Base-by-base conservation (phyloP, 2,329 filamentous ascomycete species). In the Penicillium sp. region DNA sequence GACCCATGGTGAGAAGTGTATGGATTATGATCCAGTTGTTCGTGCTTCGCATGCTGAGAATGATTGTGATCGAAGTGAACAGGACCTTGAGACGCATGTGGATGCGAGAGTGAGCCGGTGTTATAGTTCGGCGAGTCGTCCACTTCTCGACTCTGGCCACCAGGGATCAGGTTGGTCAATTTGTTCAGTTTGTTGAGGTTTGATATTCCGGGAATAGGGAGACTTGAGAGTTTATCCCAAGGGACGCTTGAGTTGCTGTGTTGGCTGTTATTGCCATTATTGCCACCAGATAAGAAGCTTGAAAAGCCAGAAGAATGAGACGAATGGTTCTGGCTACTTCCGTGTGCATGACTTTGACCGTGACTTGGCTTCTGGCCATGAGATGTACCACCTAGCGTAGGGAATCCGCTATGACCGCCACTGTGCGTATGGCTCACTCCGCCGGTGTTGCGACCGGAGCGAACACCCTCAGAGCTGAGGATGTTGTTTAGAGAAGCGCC, bases 381-480 rank as follows among this genome's bases (percentile, higher is more conserved):
- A 47, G 57, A 44, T 40, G 51, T 48, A 44, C 64, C 64, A 9
- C 63, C 69, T 38, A 67, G 59, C 38, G 55, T 62, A 49, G 60
- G 57, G 53, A 65, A 69, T 3, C 58, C 65, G 18, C 57, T 60
- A 32, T 57, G 51, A 10, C 61, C 62, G 38, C 59, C 63, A n/a
- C 66, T 62, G 40, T 74, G 71, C 1, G 70, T 66, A 47, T 75
- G 71, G 5, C 65, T 69, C 45, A 62, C 61, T 6, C 66, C 66
- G 11, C 61, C 60, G 22, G 68, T 70, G 70, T 97, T 99, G 70
- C 87, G 88, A 42, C 93, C 92, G 8, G 81, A 80, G 67, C 85
- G 88, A 55, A 99, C 94, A 6, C 89, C 91, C 50, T 95, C 86
- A 0, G 92, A 91, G 45, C 85, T 88, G 9, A 99, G 82, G n/a